Percentiles rank a stretch among this genome's conserved stretches.
These are phyloP conservation scores for Penicillium crustosum DNA, from an alignment of 2,329 filamentous ascomycete genomes.

Conservation along the genomic window DNA sequence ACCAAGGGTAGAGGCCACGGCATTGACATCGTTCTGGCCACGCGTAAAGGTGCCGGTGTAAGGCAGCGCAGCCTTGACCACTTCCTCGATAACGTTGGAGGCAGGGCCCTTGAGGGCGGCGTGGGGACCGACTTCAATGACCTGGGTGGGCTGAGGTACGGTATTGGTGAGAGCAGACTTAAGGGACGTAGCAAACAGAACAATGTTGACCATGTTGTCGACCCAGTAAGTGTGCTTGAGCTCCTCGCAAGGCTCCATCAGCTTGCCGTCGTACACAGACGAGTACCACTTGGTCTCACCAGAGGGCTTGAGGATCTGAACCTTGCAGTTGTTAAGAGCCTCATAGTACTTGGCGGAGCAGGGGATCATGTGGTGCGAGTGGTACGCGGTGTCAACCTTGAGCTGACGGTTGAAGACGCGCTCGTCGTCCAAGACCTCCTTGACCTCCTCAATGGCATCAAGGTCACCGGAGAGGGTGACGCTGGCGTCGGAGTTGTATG, in stretches of 20 bases:
- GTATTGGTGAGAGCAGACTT: conserved; percentile 14
- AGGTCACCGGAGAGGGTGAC: not conserved
- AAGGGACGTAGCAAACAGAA: conserved; percentile 13
- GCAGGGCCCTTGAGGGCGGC: conserved; percentile 34
- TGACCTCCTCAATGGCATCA: not conserved
- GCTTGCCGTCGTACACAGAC: conserved; percentile 1
- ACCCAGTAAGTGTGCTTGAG: conserved; percentile 21
- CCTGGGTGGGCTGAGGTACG: conserved; percentile 12
- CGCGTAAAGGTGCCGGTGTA: conserved; percentile 5
- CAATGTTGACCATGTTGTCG: conserved; percentile 25
- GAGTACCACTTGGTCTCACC: conserved; percentile 8
- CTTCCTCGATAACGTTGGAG: conserved; percentile 9
- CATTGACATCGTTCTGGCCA: not conserved
- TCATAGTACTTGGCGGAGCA: conserved; percentile 6
- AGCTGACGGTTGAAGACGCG: conserved; percentile 2
- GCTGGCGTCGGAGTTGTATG: not conserved
- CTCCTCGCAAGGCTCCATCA: not conserved
- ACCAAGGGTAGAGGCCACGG: not conserved
- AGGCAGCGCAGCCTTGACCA: conserved; percentile 5
- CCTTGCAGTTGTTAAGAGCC: not conserved
- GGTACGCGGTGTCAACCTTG: conserved; percentile 19
- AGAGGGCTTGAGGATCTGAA: not conserved
- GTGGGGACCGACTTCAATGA: conserved; percentile 37
- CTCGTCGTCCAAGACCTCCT: conserved; percentile 8
- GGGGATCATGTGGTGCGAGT: conserved; percentile 20